Evolutionary conservation across 768 basidiomycete genomes (phyloP).

Genomic region (Dioszegia crocea): DNA sequence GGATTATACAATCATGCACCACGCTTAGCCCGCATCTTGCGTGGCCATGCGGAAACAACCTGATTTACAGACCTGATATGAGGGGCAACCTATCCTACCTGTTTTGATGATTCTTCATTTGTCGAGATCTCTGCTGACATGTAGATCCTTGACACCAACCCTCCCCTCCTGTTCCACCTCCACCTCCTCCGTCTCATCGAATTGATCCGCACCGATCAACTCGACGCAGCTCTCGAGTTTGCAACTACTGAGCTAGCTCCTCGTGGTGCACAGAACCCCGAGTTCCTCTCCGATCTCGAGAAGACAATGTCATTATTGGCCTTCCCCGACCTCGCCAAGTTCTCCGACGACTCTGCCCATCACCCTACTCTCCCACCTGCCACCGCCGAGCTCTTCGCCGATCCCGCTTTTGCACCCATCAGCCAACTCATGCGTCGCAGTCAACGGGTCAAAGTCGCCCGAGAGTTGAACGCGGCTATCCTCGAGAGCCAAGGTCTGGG

Average conservation of each 20-base stretch:
- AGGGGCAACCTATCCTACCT: constrained; percentile 34
- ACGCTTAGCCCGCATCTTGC: constrained; percentile 68
- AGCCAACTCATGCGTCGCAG: constrained; percentile 74
- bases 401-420: constrained; percentile 59
- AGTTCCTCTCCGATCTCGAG: constrained; percentile 87
- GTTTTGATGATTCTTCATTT: constrained; percentile 5
- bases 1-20: constrained; percentile 98
- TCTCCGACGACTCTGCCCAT: constrained; percentile 31
- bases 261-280: constrained; percentile 88
- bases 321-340: constrained; percentile 51
- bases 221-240: constrained; percentile 77
- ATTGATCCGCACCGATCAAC: constrained; percentile 74
- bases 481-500: constrained; percentile 87
- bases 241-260: constrained; percentile 92
- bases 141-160: constrained; percentile 95
- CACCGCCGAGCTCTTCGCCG: constrained; percentile 26
- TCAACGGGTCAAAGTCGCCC: constrained; percentile 89
- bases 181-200: constrained; percentile 96
- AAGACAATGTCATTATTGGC: constrained; percentile 85
- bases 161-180: constrained; percentile 85
- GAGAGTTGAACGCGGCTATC: constrained; percentile 92
- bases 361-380: constrained; percentile 11
- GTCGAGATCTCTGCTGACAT: constrained; percentile 16
- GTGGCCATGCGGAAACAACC: constrained; percentile 84
- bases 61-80: constrained; percentile 55